Evolutionary conservation across 2,329 filamentous ascomycete genomes (phyloP), one percentile per base, ranked within the genome.

Genomic region (Arachnomyces sp.): DNA sequence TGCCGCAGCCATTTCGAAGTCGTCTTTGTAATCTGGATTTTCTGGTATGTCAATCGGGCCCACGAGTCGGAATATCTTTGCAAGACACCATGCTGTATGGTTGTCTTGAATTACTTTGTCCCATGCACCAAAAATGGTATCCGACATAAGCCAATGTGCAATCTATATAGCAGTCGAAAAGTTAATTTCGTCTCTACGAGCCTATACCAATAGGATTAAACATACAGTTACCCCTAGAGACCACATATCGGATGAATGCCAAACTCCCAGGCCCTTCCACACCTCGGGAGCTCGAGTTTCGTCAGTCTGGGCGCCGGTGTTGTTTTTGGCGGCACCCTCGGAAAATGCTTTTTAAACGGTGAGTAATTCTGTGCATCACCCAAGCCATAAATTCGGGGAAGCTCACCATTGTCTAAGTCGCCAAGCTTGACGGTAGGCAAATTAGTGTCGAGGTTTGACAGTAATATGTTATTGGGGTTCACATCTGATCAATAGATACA

Each of bases 211-310:
- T 9, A 32, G 25, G 14, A n/a, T 3, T 18, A 12, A 16, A 45
- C 44, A 29, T 40, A 45, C 40, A 3, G 44, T 45, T 6, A 45
- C 37, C 2, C 33, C 44, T 14, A 43, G 31, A 18, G 44, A 43
- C 44, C 44, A 45, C 11, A 45, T 43, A 31, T 45, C 44, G 15
- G 44, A 45, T 12, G 44, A 40, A 28, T 43, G 40, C 44, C 44
- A 45, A 25, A 45, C 40, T 17, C 44, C 40, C 15, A 32, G 21
- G 21, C 44, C 44, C 16, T 21, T 29, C 40, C 44, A 45, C 12
- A 45, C 44, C 21, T 45, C 44, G 16, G 44, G 44, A 13, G 44
- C 44, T 7, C 40, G 44, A n/a, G 44, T 45, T 28, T 45, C 44
- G 18, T 40, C 11, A 17, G 40, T 40, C 18, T 45, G 44, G 15